Percentiles rank a stretch among this genome's conserved stretches.
Evolutionary conservation across 1,284 basidiomycete genomes (phyloP).

Genomic region (Ceratobasidium sp.): DNA sequence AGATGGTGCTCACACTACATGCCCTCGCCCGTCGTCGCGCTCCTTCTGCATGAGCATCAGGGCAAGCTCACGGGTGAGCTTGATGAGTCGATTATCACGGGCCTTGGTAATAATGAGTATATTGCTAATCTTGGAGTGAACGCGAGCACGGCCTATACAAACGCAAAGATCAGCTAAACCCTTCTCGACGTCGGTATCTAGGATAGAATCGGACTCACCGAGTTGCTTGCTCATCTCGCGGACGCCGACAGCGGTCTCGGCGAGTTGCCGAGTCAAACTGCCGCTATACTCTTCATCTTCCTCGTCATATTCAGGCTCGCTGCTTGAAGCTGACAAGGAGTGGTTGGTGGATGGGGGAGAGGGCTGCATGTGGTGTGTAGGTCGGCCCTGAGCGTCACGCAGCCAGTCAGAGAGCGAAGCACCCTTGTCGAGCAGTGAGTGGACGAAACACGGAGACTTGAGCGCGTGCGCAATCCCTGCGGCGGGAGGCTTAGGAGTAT

Average conservation of each 20-base stretch:
- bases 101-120: conserved; percentile 98
- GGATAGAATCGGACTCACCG: conserved; percentile 64
- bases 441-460: conserved; percentile 78
- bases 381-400: conserved; percentile 44
- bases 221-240: conserved; percentile 99
- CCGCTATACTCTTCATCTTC: conserved; percentile 75
- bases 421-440: conserved; percentile 83
- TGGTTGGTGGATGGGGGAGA: conserved; percentile 32
- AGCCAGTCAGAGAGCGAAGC: conserved; percentile 78
- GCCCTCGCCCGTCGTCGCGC: conserved; percentile 70
- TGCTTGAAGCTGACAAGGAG: conserved; percentile 30
- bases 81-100: conserved; percentile 95
- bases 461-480: conserved; percentile 28
- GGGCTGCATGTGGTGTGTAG: conserved; percentile 25
- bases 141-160: conserved; percentile 83
- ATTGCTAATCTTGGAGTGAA: conserved; percentile 90
- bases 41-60: conserved; percentile 92
- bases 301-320: conserved; percentile 56
- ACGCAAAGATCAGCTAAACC: conserved; percentile 7
- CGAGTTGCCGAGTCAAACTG: conserved; percentile 90
- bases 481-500: background rate
- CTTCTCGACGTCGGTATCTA: background rate
- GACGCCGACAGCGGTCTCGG: conserved; percentile 96
- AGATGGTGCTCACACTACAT: conserved; percentile 70
- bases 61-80: conserved; percentile 92